Base-by-base conservation (phyloP, 2,329 filamentous ascomycete genomes). In the Arthrobotrys musiformis region DNA sequence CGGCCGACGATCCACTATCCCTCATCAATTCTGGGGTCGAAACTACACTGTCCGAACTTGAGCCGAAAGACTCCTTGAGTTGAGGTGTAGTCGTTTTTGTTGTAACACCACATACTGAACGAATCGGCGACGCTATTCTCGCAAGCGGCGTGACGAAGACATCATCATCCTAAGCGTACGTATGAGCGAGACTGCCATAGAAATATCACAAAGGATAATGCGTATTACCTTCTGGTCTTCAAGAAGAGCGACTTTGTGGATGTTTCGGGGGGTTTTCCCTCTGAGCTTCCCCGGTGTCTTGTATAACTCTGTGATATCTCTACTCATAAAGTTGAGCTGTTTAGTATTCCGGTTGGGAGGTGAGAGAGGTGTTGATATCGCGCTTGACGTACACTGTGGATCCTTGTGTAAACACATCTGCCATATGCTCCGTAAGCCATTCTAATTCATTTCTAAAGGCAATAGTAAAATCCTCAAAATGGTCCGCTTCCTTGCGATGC, bases 381-480 rank as follows among this genome's bases (percentile, higher is more conserved):
- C 22, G 24, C 17, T 40, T 17, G 48, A 13, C 30, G 15, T 66
- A 78, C 74, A 78, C 58, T 35, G 68, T 67, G 3, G 67, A 61
- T 28, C 61, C 61, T 81, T 91, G 90, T 81, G 90, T 91, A 83
- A 98, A 97, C 82, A 99, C 93, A 79, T 97, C 93, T 60, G 90
- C 89, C 94, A 99, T 97, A 84, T 99, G 95, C 85, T 98, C 95
- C 82, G 99, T 98, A 81, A 99, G 86, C 95, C 95, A 99, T 83
- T 98, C 94, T 82, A 98, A 86, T 83, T 99, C 95, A 84, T 98
- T 97, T 73, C 92, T 90, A 78, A 93, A 94, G 30, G 93, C 93
- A 85, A 92, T 98, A 48, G 92, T 89, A 82, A 98, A 96, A 85
- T 99, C 96, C 80, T 98, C 94, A 67, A 92, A 88, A 83, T 98